These are phyloP conservation scores for Beta lomatogona DNA, from an alignment of 179 eudicot species.

Conservation along the genomic window DNA sequence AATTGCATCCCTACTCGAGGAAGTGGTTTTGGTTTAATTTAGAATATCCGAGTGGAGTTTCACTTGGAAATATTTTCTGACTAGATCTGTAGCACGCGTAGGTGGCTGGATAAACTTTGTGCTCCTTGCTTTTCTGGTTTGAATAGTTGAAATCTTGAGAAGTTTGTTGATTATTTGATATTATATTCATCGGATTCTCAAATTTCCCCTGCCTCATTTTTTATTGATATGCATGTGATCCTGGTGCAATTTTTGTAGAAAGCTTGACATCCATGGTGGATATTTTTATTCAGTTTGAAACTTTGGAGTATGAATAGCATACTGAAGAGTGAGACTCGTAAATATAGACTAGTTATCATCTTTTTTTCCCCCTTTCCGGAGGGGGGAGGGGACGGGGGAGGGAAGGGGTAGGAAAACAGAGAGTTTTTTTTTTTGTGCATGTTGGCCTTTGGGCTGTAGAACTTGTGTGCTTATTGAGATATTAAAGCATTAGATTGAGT, in stretches of 20 bases:
- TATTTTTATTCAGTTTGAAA: too few relatives aligned
- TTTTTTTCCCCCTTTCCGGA: too few relatives aligned
- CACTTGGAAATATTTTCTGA: neutral
- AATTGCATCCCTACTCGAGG: neutral
- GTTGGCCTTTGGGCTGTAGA: too few relatives aligned
- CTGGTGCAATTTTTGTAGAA: too few relatives aligned
- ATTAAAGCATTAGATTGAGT: neutral
- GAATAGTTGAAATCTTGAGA: neutral
- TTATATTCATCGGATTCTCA: neutral
- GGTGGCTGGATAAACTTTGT: neutral
- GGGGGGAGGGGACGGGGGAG: too few relatives aligned
- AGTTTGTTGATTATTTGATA: neutral
- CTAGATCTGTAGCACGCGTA: neutral
- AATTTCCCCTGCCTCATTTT: neutral
- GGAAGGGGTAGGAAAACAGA: too few relatives aligned
- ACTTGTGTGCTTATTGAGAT: neutral
- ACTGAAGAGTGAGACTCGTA: neutral
- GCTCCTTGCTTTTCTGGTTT: neutral
- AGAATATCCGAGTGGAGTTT: neutral
- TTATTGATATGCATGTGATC: neutral
- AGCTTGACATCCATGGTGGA: too few relatives aligned
- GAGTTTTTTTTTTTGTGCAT: neutral
- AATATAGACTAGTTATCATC: neutral
- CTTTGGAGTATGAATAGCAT: too few relatives aligned
- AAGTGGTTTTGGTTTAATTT: neutral